Evolutionary conservation across 257 asterid genomes (phyloP).

Genomic region (Nicotiana obtusifolia): DNA sequence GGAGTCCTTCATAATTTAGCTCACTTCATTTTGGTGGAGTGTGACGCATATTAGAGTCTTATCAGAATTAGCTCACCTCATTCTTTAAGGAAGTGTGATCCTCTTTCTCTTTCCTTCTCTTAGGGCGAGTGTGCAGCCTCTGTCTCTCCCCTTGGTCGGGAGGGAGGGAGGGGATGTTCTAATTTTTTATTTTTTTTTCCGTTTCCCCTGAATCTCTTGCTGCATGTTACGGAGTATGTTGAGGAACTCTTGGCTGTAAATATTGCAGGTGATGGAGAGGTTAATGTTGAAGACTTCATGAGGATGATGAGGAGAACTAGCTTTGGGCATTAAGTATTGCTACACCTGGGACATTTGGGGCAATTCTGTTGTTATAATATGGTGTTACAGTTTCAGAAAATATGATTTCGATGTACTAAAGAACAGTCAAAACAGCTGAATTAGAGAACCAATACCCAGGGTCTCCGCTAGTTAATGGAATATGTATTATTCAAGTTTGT

Average conservation of each 20-base stretch:
- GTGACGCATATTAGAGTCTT: neutral
- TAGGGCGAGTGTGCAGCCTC: neutral
- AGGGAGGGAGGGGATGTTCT: too few relatives aligned
- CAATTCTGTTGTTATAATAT: neutral
- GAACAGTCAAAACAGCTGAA: neutral
- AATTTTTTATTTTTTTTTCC: neutral
- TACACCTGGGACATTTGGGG: neutral
- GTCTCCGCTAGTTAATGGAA: neutral
- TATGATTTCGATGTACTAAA: neutral
- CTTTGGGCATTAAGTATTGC: constrained; percentile 43
- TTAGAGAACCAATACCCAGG: neutral
- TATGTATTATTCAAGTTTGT: neutral
- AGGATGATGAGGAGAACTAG: constrained; percentile 91
- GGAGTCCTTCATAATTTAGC: too few relatives aligned
- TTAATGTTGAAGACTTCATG: constrained; percentile 72
- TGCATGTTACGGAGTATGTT: neutral
- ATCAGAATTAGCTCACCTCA: too few relatives aligned
- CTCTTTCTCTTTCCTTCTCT: neutral
- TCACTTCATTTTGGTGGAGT: neutral
- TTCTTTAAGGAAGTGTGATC: neutral
- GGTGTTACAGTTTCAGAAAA: neutral
- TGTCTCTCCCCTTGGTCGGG: too few relatives aligned
- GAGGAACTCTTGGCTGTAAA: constrained; percentile 4
- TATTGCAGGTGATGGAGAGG: constrained; percentile 89
- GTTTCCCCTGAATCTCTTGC: neutral